A percentile compares a stretch with the other conserved stretches of the same genome.
These are phyloP conservation scores for Boechera retrofracta DNA, from an alignment of 345 rosid genomes.

Conservation along the genomic window DNA sequence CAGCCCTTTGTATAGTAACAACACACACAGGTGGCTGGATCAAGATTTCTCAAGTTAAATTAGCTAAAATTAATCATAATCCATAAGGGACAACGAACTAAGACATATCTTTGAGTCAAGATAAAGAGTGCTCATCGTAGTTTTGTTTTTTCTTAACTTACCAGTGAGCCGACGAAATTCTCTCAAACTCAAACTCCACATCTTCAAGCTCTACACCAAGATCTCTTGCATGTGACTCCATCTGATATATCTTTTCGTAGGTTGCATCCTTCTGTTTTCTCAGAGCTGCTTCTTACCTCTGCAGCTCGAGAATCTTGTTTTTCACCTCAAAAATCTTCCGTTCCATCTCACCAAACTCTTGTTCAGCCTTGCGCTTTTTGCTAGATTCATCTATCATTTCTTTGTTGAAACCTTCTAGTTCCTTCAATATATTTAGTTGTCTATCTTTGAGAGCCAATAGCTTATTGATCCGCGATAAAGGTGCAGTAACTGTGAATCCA, in stretches of 20 bases:
- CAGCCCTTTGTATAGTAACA: no score
- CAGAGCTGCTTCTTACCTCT: constrained; percentile 41
- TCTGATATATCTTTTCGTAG: constrained; percentile 28
- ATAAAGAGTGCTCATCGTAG: background rate
- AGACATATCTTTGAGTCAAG: no score
- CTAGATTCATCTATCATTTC: constrained; percentile 33
- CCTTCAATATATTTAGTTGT: constrained; percentile 38
- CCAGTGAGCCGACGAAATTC: constrained; percentile 55
- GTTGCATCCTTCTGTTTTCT: constrained; percentile 41
- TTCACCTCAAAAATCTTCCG: background rate
- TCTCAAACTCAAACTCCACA: constrained; percentile 42
- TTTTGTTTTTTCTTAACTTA: constrained; percentile 6
- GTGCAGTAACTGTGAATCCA: constrained; percentile 59
- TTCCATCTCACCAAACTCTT: constrained; percentile 43
- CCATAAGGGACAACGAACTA: no score
- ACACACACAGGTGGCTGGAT: no score
- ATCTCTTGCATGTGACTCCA: constrained; percentile 33
- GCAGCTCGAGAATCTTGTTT: constrained; percentile 50
- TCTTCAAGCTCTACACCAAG: constrained; percentile 27
- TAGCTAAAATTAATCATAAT: no score
- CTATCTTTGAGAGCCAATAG: constrained; percentile 50
- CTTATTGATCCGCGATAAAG: constrained; percentile 48
- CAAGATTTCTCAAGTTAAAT: no score
- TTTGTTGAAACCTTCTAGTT: constrained; percentile 41
- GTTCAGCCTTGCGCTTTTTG: constrained; percentile 37